Evolutionary conservation across 2,329 filamentous ascomycete genomes (phyloP).

Genomic region (Thielaviopsis populi): DNA sequence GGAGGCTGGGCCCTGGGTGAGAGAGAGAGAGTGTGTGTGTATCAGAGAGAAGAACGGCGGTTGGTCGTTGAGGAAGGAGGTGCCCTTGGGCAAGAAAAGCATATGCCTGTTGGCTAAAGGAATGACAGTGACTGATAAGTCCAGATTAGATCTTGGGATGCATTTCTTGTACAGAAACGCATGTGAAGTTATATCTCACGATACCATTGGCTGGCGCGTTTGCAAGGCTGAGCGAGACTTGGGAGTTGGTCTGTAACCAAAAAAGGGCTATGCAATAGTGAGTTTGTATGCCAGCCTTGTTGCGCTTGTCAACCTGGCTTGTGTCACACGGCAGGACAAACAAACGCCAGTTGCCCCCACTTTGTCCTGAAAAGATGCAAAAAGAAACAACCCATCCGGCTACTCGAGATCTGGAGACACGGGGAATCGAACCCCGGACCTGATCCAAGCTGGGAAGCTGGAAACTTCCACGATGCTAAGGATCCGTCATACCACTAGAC

Average conservation of each 20-base stretch:
- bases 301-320: background rate
- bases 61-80: background rate
- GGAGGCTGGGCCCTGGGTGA: background rate
- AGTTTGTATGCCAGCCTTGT: background rate
- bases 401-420: conserved; percentile 10
- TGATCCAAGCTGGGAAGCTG: conserved; percentile 15
- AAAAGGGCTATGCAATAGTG: background rate
- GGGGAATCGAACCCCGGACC: conserved; percentile 18
- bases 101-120: background rate
- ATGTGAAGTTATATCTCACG: background rate
- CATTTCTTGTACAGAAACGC: background rate
- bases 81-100: background rate
- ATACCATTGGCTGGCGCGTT: conserved; percentile 7
- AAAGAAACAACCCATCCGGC: background rate
- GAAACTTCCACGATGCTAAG: conserved; percentile 14
- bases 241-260: background rate
- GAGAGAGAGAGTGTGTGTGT: too few species aligned
- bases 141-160: background rate
- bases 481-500: conserved; percentile 18
- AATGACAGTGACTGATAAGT: background rate
- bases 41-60: too few species aligned
- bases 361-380: background rate
- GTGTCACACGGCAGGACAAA: conserved; percentile 2
- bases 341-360: background rate
- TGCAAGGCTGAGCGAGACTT: background rate